These are phyloP conservation scores for Yamadazyma kanchanaburiensis DNA, from an alignment of 1,139 yeast species.

Conservation along the genomic window DNA sequence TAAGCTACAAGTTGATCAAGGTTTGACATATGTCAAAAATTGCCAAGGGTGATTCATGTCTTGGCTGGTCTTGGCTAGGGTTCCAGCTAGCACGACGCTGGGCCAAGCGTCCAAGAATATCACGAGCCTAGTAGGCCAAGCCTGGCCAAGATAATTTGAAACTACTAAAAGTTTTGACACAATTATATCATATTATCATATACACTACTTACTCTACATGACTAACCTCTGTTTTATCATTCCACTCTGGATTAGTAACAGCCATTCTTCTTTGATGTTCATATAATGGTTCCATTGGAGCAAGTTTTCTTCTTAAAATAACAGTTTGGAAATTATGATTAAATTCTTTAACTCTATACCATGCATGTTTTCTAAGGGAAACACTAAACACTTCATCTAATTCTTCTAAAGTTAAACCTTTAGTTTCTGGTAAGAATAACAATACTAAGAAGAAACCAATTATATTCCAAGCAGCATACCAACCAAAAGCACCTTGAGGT, in stretches of 20 bases:
- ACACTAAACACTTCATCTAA: constrained; percentile 69
- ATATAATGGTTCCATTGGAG: constrained; percentile 53
- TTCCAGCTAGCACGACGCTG: too few species aligned
- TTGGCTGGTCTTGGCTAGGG: too few species aligned
- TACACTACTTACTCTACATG: constrained; percentile 41
- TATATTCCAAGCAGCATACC: constrained; percentile 86
- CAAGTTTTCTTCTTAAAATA: constrained; percentile 38
- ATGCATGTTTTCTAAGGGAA: constrained; percentile 51
- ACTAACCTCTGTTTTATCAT: constrained; percentile 50
- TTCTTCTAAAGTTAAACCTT: constrained; percentile 67
- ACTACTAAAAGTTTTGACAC: too few species aligned
- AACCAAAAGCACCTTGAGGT: constrained; percentile 84
- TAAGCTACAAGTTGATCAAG: too few species aligned
- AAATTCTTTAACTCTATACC: constrained; percentile 47
- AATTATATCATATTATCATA: too few species aligned
- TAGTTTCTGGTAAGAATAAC: constrained; percentile 69
- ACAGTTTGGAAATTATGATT: constrained; percentile 42
- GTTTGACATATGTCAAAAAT: too few species aligned
- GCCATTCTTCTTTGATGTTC: constrained; percentile 50
- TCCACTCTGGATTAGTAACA: constrained; percentile 59
- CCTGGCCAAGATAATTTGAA: too few species aligned
- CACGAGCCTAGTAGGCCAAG: too few species aligned
- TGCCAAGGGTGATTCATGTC: too few species aligned
- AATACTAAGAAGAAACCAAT: constrained; percentile 68
- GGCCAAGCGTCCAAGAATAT: too few species aligned